phyloP scores from a whole-genome alignment of 2,329 filamentous ascomycete genomes.

The Kalaharituber pfeilii region DNA sequence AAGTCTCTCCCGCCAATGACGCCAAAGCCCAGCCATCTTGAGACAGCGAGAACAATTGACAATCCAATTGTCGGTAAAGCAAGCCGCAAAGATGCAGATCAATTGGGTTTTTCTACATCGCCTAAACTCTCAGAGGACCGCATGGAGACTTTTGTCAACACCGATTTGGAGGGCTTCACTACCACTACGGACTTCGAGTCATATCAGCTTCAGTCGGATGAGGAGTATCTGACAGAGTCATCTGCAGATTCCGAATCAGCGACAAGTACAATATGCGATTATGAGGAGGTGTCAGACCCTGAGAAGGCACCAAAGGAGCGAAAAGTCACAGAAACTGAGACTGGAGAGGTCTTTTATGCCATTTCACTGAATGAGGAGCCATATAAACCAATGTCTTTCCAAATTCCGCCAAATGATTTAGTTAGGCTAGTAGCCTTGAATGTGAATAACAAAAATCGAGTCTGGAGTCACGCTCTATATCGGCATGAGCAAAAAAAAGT shows the following conservation, averaged over 20 bases:
- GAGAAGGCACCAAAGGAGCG: not conserved
- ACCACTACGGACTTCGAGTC: not conserved
- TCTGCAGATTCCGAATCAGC: not conserved
- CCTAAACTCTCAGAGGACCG: not conserved
- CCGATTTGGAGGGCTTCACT: not conserved
- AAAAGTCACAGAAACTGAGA: not conserved
- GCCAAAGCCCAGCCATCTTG: not conserved
- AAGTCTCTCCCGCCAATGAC: no score
- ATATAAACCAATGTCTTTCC: not conserved
- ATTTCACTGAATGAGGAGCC: not conserved
- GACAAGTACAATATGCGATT: not conserved
- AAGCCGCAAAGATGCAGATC: no score
- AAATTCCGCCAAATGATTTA: constrained; percentile 7
- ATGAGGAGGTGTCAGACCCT: not conserved
- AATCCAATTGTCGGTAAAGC: not conserved
- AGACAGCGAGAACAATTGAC: not conserved
- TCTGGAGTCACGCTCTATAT: constrained; percentile 14
- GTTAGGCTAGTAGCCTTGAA: constrained; percentile 5
- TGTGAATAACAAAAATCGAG: constrained; percentile 7
- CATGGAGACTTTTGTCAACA: not conserved
- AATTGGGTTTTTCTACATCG: no score
- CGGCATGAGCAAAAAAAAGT: constrained; percentile 31
- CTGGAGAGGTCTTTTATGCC: not conserved
- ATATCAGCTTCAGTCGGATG: not conserved
- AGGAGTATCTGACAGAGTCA: not conserved